phyloP scores from a whole-genome alignment of 192 early-diverging fungal genomes.

The Pilaira anomala region DNA sequence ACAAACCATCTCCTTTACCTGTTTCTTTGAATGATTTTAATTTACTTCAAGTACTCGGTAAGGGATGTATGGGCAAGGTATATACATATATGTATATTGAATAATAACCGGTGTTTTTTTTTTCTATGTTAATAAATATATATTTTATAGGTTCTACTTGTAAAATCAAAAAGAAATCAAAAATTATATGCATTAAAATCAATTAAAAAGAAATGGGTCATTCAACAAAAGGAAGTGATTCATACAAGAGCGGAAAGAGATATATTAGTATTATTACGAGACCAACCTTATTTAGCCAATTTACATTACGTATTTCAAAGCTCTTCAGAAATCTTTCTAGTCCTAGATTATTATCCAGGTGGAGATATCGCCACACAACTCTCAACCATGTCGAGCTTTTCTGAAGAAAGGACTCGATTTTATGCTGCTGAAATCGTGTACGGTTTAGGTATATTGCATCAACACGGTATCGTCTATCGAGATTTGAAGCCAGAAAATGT shows the following conservation, averaged over 20 bases:
- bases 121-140: background rate
- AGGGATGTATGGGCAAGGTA: constrained; percentile 82
- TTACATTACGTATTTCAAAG: constrained; percentile 78
- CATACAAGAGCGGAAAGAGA: constrained; percentile 77
- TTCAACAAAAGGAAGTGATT: constrained; percentile 71
- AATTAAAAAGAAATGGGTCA: constrained; percentile 69
- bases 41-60: constrained; percentile 74
- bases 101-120: background rate
- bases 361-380: constrained; percentile 80
- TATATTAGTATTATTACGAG: constrained; percentile 46
- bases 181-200: constrained; percentile 80
- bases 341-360: constrained; percentile 76
- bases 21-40: constrained; percentile 50
- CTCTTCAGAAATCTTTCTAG: constrained; percentile 67
- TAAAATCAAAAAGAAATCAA: constrained; percentile 69
- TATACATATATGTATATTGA: constrained; percentile 37
- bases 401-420: constrained; percentile 60
- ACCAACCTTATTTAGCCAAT: constrained; percentile 67
- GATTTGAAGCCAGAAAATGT: constrained; percentile 76
- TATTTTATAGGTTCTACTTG: constrained; percentile 34
- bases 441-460: constrained; percentile 66
- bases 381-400: constrained; percentile 61
- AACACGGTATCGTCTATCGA: constrained; percentile 65
- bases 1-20: background rate
- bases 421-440: constrained; percentile 72